A percentile compares a stretch with the other conserved stretches of the same genome.
These are phyloP conservation scores for Neospora caninum DNA, from an alignment of 169 alveolate genomes.

Conservation along the genomic window DNA sequence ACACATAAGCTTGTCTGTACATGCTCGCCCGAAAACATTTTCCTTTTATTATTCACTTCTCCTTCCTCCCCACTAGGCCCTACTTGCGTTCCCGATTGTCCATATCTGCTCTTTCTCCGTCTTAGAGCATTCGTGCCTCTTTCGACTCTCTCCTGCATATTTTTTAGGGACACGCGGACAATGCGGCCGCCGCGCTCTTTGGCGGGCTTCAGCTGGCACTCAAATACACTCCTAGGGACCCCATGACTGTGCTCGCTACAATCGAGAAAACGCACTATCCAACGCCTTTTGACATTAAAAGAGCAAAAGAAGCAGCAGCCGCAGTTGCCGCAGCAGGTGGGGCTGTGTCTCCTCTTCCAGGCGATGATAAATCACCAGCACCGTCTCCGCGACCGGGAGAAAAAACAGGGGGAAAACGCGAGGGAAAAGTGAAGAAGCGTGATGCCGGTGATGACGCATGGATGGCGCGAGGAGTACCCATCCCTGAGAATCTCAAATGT, in stretches of 20 bases:
- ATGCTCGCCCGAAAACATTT: too few species aligned
- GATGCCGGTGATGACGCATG: neutral
- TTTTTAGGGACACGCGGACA: constrained; percentile 48
- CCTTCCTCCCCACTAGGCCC: too few species aligned
- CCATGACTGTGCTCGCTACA: neutral
- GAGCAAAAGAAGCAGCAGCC: neutral
- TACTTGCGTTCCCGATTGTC: too few species aligned
- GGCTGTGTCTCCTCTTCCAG: neutral
- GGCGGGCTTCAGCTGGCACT: constrained; percentile 44
- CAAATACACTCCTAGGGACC: neutral
- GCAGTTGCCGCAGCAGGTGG: neutral
- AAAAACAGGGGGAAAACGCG: neutral
- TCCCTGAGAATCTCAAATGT: neutral
- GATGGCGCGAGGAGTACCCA: neutral
- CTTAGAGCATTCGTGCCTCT: neutral
- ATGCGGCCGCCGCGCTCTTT: constrained; percentile 30
- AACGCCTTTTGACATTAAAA: neutral
- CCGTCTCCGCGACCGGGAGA: neutral
- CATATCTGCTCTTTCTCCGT: too few species aligned
- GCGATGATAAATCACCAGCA: neutral
- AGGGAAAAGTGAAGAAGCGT: neutral
- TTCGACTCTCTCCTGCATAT: neutral
- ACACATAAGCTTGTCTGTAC: too few species aligned
- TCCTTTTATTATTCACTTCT: too few species aligned
- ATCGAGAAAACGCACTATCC: neutral